These are phyloP conservation scores for Diaporthe citrichinensis DNA, from an alignment of 2,329 filamentous ascomycete genomes.

Conservation along the genomic window DNA sequence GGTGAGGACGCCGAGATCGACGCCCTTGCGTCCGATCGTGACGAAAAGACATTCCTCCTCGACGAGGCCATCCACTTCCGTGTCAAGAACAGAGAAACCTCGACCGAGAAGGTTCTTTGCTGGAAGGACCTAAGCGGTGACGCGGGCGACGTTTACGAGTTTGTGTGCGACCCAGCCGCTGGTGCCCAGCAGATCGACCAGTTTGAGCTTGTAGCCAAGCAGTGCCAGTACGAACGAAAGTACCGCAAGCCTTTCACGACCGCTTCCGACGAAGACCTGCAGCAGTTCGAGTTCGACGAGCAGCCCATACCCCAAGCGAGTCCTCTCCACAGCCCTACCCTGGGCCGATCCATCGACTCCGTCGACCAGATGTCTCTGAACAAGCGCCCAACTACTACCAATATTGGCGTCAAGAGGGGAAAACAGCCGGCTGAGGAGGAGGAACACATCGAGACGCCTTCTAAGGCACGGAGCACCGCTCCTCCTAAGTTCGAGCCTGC, in stretches of 20 bases:
- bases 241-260: constrained; percentile 84
- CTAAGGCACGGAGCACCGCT: constrained; percentile 51
- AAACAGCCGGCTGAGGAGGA: constrained; percentile 40
- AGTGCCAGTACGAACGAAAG: constrained; percentile 99
- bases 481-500: constrained; percentile 72
- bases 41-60: constrained; percentile 98
- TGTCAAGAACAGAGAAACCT: constrained; percentile 83
- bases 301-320: constrained; percentile 76
- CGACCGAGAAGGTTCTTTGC: constrained; percentile 84
- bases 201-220: constrained; percentile 85
- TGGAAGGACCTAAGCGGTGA: constrained; percentile 97
- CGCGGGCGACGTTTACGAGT: constrained; percentile 95
- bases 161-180: constrained; percentile 87
- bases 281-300: constrained; percentile 84
- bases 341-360: constrained; percentile 69
- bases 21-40: constrained; percentile 82
- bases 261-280: constrained; percentile 85
- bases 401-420: constrained; percentile 62
- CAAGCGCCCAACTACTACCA: constrained; percentile 57
- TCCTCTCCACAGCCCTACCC: constrained; percentile 71
- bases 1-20: constrained; percentile 85
- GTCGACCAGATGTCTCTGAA: constrained; percentile 69
- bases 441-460: constrained; percentile 47
- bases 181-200: constrained; percentile 79
- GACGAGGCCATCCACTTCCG: constrained; percentile 92